Evolutionary conservation across 768 basidiomycete genomes (phyloP), one percentile per base, ranked within the genome.

Genomic region (Calocybe cyanea): DNA sequence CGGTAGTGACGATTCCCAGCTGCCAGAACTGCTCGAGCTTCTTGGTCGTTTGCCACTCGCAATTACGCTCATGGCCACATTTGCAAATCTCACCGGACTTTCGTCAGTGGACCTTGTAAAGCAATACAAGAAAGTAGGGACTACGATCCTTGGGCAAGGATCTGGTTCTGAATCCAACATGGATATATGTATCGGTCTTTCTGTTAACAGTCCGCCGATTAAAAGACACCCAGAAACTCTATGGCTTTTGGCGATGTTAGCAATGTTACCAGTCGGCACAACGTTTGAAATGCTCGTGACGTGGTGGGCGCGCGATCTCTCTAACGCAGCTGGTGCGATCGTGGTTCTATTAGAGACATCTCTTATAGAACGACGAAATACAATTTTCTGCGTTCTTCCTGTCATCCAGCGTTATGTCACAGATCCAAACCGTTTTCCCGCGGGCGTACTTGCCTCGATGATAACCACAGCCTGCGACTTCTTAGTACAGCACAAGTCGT

Each of bases 41-140:
- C 36, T 69, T 19, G 61, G 56, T 11, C 40, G 56, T 42, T 54
- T 68, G 41, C 67, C 69, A 23, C 51, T 64, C 33, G 67, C 67
- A 3, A 53, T 70, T 21, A 64, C 59, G 11, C 51, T 70, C 4
- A 57, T 69, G 56, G 68, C 68, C 7, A 56, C 56, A 18, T 23
- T 43, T 10, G 52, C 45, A 33, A 43, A 43, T 8, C 4, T 14
- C 7, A 39, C 41, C 2, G 13, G 15, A 6, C 38, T 37, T 2
- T 33, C 37, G 11, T 44, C 49, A 18, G 34, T 4, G 10, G 17
- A 23, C 13, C 37, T 51, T 21, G 13, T 54, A 10, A 9, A 41
- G 10, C 31, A 41, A 7, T 53, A 49, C 35, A 33, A 37, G 1
- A 41, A 36, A 8, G 5, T 24, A 1, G 31, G 46, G 3, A 43